phyloP scores from a whole-genome alignment of 306 rosid genomes.

The Prinsepia uniflora region DNA sequence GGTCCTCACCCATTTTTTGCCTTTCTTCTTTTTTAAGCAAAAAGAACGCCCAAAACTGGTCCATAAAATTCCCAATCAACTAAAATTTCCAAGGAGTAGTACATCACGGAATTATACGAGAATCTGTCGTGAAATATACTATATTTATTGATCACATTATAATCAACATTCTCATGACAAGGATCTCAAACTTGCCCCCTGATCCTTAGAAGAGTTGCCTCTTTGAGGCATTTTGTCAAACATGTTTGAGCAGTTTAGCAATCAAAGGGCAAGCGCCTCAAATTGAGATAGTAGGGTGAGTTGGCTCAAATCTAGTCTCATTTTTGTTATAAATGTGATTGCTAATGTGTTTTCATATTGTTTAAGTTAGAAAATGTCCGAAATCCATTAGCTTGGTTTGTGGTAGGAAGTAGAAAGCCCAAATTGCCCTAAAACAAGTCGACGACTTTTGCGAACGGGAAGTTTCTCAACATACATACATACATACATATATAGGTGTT shows the following conservation, averaged over 20 bases:
- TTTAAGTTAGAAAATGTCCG: no score
- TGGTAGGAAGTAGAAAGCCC: background rate
- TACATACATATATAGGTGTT: no score
- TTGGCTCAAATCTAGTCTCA: background rate
- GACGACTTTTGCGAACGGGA: no score
- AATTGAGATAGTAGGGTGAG: background rate
- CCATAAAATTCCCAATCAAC: background rate
- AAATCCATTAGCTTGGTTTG: background rate
- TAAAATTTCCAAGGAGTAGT: background rate
- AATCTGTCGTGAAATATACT: background rate
- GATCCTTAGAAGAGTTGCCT: background rate
- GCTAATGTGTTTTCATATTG: no score
- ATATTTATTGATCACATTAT: background rate
- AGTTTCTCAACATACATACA: no score
- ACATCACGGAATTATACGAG: background rate
- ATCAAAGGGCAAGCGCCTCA: background rate
- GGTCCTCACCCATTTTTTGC: slow-evolving; percentile 28
- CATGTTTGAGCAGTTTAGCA: background rate
- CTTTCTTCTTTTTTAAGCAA: background rate
- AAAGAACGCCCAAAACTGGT: background rate
- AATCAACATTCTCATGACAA: background rate
- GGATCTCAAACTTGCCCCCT: background rate
- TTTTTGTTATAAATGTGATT: background rate
- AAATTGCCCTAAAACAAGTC: background rate
- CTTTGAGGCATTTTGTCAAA: background rate